These are phyloP conservation scores for Diphasiastrum complanatum DNA, from an alignment of 83 land plant genomes.

Conservation along the genomic window DNA sequence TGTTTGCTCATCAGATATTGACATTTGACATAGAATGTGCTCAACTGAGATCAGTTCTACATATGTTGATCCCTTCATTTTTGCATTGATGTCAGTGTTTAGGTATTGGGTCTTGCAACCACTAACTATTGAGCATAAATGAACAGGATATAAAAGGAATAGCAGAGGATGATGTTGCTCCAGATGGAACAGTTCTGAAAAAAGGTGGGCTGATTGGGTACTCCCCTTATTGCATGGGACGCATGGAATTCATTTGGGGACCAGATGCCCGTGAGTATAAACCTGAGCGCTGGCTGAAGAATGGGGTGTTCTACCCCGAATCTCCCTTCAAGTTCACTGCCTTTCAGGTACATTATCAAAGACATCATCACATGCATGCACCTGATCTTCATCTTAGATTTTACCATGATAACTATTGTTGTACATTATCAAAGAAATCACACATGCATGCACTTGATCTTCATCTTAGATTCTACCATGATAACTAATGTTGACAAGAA, in stretches of 20 bases:
- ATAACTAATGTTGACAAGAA: no score
- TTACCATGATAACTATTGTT: background rate
- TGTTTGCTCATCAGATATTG: no score
- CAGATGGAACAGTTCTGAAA: conserved; percentile 71
- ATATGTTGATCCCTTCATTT: no score
- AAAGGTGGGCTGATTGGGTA: conserved; percentile 80
- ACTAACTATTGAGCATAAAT: background rate
- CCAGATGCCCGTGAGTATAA: conserved; percentile 59
- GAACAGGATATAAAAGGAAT: conserved; percentile 82
- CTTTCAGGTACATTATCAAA: conserved; percentile 48
- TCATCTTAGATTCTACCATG: background rate
- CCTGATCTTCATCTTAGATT: background rate
- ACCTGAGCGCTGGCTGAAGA: conserved; percentile 83
- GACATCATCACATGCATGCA: background rate
- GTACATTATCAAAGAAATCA: no score
- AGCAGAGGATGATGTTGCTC: conserved; percentile 74
- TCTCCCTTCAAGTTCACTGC: conserved; percentile 66
- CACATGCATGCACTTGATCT: background rate
- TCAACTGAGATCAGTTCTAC: no score
- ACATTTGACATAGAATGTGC: no score
- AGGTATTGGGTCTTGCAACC: background rate
- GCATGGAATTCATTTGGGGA: conserved; percentile 87
- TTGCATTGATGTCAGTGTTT: background rate
- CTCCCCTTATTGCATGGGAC: conserved; percentile 86
- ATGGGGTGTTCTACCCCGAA: conserved; percentile 46